Percentiles rank a stretch among this genome's conserved stretches.
Conservation (phyloP, 139 green algal genomes). For the Gonium pectorale region DNA sequence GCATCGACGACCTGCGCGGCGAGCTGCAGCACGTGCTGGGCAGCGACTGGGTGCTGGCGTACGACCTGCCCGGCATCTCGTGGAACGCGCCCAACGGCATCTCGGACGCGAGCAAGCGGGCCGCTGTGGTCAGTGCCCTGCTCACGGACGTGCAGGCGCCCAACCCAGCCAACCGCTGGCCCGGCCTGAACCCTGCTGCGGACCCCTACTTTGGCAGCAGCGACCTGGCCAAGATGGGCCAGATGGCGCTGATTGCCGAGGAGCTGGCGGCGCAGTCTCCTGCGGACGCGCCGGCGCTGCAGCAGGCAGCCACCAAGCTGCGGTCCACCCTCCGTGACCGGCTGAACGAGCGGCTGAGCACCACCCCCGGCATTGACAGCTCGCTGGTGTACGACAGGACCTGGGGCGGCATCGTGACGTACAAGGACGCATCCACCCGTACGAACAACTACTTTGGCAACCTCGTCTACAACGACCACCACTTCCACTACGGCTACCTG, state of each 20-base stretch:
- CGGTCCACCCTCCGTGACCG: neutral
- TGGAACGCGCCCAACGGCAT: constrained; percentile 14
- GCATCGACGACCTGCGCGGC: neutral
- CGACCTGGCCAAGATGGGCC: constrained; percentile 48
- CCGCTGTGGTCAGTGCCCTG: neutral
- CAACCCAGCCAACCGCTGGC: neutral
- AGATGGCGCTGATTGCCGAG: constrained; percentile 60
- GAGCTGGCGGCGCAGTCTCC: constrained; percentile 44
- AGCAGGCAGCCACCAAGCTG: neutral
- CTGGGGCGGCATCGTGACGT: constrained; percentile 37
- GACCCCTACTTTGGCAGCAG: constrained; percentile 55
- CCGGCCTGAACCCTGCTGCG: neutral
- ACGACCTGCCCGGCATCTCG: neutral
- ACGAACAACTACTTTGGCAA: constrained; percentile 51
- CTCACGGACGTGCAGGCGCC: constrained; percentile 2
- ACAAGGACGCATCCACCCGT: neutral
- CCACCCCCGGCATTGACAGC: neutral
- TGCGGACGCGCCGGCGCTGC: neutral
- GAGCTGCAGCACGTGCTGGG: constrained; percentile 13
- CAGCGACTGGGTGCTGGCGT: neutral
- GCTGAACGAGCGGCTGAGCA: neutral
- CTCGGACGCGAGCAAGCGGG: neutral
- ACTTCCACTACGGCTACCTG: constrained; percentile 61
- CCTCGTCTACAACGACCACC: constrained; percentile 68
- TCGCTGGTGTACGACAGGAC: constrained; percentile 46